A percentile compares a stretch with the other conserved stretches of the same genome.
Conservation (phyloP, 345 rosid species). For the Eucalyptus tenuipes region DNA sequence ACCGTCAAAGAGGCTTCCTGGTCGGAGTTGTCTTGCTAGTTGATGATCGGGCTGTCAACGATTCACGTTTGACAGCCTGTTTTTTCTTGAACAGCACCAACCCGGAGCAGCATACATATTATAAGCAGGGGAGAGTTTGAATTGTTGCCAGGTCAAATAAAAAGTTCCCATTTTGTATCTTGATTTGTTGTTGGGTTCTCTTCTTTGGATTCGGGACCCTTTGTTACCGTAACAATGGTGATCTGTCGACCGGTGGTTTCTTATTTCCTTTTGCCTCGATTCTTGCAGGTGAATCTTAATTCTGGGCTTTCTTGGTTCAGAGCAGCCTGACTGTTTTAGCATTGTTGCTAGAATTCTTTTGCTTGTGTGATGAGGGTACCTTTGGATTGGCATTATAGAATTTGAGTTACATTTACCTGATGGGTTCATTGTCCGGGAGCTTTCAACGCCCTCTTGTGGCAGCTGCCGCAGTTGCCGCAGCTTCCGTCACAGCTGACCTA, state of each 20-base stretch:
- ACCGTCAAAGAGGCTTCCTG: background rate
- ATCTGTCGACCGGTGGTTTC: background rate
- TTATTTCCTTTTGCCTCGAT: background rate
- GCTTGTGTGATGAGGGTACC: background rate
- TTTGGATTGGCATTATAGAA: constrained; percentile 14
- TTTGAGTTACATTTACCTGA: constrained; percentile 10
- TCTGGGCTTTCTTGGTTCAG: constrained; percentile 3
- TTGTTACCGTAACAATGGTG: background rate
- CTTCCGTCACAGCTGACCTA: constrained; percentile 63
- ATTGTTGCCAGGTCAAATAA: background rate
- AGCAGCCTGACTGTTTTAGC: background rate
- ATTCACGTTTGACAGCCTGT: constrained; percentile 8
- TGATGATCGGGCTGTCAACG: constrained; percentile 10
- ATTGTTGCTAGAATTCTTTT: background rate
- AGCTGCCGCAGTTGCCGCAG: constrained; percentile 66
- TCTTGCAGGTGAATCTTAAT: background rate
- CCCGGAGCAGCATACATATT: background rate
- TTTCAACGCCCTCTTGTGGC: constrained; percentile 85
- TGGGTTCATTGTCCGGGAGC: constrained; percentile 72
- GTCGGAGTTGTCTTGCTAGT: background rate
- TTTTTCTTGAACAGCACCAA: background rate
- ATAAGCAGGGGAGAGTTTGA: background rate
- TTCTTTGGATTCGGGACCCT: background rate
- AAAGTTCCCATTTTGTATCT: background rate
- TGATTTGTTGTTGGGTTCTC: background rate